Base-by-base conservation (phyloP, 2,329 filamentous ascomycete genomes). In the Triangularia setosa region DNA sequence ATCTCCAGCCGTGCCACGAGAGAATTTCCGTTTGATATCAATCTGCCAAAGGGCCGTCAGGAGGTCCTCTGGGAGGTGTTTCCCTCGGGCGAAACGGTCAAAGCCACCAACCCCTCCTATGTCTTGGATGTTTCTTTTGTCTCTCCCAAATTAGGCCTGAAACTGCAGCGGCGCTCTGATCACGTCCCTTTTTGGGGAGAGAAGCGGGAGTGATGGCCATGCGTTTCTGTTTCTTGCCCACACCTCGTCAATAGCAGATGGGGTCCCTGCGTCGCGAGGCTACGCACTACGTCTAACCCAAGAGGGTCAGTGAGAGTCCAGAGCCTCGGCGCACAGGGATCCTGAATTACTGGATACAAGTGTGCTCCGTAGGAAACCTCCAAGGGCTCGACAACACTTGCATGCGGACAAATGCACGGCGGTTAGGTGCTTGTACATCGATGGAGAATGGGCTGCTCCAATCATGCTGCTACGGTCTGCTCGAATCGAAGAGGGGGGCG, bases 391-490 rank as follows among this genome's bases (percentile, higher is more conserved):
- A 59, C 61, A 69, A 68, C 67, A 68, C 69, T 71, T 71, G 71
- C 70, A 72, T 68, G 64, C 66, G 67, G 63, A 63, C 72, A 66
- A 69, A 73, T 75, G 73, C 73, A 75, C 69, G 70, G 73, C 73
- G 73, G 73, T 72, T 74, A 75, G 71, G 71, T 75, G 71, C 72
- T 72, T 71, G 66, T 33, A 12, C 30, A 12, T 33, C 30, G 9
- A 33, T 33, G 30, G 30, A 25, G 58, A 35, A 65, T 60, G 62
- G n/a, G 21, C 25, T 58, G 65, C 63, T 55, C 73, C 73, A 74
- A 74, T 73, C 69, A 66, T 23, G 64, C 8, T 14, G 11, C 52
- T 24, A 23, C 12, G 23, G 27, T 27, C 25, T 30, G 21, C 44
- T 61, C 62, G 58, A 62, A 54, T 44, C 55, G 33, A 53, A 52